Evolutionary conservation across 345 rosid genomes (phyloP).

Genomic region (Erysimum cheiranthoides): DNA sequence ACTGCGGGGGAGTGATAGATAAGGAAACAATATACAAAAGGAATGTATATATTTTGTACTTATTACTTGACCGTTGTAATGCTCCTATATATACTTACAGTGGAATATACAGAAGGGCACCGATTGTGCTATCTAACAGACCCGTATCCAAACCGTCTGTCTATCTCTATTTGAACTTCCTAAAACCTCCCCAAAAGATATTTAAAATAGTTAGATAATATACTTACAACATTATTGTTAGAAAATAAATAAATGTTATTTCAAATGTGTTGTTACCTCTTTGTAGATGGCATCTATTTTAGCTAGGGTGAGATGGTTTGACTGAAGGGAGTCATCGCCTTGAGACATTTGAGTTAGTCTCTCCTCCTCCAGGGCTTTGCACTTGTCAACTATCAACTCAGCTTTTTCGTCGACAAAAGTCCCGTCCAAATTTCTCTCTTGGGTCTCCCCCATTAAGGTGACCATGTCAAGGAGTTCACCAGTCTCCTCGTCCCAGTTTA

Average conservation of each 20-base stretch:
- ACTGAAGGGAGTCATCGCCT: neutral
- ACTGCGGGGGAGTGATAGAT: no score
- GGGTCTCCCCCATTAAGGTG: neutral
- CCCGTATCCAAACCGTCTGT: neutral
- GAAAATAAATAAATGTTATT: neutral
- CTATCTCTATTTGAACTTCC: neutral
- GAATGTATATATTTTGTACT: no score
- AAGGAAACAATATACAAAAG: no score
- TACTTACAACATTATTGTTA: neutral
- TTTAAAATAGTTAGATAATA: neutral
- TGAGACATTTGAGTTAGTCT: neutral
- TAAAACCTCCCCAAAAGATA: neutral
- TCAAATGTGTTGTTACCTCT: neutral
- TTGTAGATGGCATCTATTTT: neutral
- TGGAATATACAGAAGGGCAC: no score
- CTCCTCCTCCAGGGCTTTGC: neutral
- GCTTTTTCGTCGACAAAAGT: neutral
- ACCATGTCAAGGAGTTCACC: neutral
- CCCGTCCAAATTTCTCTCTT: neutral
- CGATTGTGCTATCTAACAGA: no score
- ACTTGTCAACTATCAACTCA: neutral
- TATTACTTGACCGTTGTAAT: no score
- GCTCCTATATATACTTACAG: no score
- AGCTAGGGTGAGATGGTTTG: neutral
- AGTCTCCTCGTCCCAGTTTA: neutral